Percentiles rank a stretch among this genome's conserved stretches.
Conservation (phyloP, 106 monocot genomes). For the Gastrodia elata region DNA sequence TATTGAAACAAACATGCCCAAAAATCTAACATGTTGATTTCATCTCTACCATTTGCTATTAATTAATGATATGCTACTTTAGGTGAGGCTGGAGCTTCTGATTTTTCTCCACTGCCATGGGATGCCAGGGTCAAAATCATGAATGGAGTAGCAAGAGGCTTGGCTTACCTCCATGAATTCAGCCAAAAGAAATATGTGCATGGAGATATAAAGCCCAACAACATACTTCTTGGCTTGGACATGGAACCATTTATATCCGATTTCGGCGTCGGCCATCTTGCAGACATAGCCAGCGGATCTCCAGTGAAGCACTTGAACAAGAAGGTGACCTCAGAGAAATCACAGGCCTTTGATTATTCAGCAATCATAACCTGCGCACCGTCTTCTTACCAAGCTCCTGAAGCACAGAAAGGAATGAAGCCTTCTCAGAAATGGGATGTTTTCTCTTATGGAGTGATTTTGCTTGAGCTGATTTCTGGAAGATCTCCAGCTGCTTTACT, state of each 20-base stretch:
- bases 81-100: background rate
- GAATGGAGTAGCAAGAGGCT: slow-evolving; percentile 29
- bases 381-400: slow-evolving; percentile 67
- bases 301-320: slow-evolving; percentile 26
- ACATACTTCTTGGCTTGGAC: slow-evolving; percentile 41
- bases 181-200: slow-evolving; percentile 29
- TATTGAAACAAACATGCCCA: background rate
- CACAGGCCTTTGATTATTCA: slow-evolving; percentile 30
- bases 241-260: slow-evolving; percentile 36
- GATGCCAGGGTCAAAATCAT: slow-evolving; percentile 21
- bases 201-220: slow-evolving; percentile 18
- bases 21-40: background rate
- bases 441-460: slow-evolving; percentile 63
- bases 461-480: slow-evolving; percentile 69
- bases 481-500: slow-evolving; percentile 46
- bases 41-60: background rate
- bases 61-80: background rate
- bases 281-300: slow-evolving; percentile 47
- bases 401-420: slow-evolving; percentile 46
- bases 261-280: slow-evolving; percentile 39
- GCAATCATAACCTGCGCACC: slow-evolving; percentile 13
- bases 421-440: slow-evolving; percentile 86
- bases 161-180: slow-evolving; percentile 37
- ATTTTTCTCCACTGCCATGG: slow-evolving; percentile 20
- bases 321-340: slow-evolving; percentile 19